These are phyloP conservation scores for Tieghemostelium lacteum DNA, from an alignment of 78 protist genomes.

Conservation along the genomic window DNA sequence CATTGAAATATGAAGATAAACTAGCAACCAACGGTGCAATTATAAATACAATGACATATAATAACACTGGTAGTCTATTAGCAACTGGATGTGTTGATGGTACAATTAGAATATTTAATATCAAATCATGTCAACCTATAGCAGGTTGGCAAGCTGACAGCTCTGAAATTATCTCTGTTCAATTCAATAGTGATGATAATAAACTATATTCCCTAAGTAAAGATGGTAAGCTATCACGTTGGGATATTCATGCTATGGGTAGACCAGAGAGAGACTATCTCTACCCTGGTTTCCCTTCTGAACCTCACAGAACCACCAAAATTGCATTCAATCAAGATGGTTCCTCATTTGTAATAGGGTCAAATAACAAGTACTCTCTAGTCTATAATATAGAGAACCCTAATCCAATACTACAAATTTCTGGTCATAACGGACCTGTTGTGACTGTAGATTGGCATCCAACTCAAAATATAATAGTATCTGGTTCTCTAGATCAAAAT, in stretches of 20 bases:
- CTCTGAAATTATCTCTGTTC: conserved; percentile 44
- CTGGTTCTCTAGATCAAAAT: conserved; percentile 66
- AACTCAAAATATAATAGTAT: conserved; percentile 12
- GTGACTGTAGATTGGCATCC: conserved; percentile 68
- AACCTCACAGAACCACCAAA: conserved; percentile 60
- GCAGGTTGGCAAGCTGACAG: conserved; percentile 76
- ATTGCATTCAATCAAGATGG: conserved; percentile 48
- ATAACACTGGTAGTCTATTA: conserved; percentile 38
- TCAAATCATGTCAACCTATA: not conserved
- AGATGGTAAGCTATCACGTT: conserved; percentile 46
- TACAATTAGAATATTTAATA: conserved; percentile 53
- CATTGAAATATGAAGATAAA: conserved; percentile 63
- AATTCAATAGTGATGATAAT: conserved; percentile 37
- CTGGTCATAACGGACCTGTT: conserved; percentile 66
- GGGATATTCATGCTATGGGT: conserved; percentile 66
- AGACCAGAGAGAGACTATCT: conserved; percentile 62
- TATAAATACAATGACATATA: conserved; percentile 52
- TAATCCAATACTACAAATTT: conserved; percentile 18
- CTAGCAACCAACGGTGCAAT: conserved; percentile 29
- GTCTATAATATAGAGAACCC: conserved; percentile 48
- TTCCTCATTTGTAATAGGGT: conserved; percentile 48
- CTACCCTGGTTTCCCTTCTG: conserved; percentile 67
- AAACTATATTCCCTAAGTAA: conserved; percentile 49
- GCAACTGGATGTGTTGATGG: conserved; percentile 77
- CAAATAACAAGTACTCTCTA: conserved; percentile 46